These are phyloP conservation scores for Schizonepeta tenuifolia DNA, from an alignment of 257 asterid genomes.

Conservation along the genomic window DNA sequence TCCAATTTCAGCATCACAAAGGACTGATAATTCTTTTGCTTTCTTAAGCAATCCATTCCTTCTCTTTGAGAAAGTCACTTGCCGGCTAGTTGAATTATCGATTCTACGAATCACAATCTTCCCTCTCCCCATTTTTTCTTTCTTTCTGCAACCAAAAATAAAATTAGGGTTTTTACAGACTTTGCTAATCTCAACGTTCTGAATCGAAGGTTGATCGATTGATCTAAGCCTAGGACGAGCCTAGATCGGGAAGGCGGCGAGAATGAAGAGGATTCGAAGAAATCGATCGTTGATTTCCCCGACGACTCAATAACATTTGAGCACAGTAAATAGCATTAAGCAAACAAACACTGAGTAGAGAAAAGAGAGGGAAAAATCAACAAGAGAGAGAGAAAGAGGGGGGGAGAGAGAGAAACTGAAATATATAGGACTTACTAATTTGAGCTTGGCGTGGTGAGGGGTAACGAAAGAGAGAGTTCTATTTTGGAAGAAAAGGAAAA, in stretches of 20 bases:
- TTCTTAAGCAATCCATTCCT: constrained; percentile 57
- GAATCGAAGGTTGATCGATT: neutral
- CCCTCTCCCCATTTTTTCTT: constrained; percentile 52
- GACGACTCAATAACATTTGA: constrained; percentile 16
- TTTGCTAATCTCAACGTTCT: neutral
- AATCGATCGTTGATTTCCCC: constrained; percentile 5
- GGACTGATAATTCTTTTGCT: constrained; percentile 53
- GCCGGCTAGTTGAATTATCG: constrained; percentile 55
- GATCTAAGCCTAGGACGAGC: neutral
- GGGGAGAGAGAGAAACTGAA: neutral
- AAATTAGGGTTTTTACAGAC: constrained; percentile 22
- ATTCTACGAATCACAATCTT: constrained; percentile 55
- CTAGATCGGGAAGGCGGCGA: neutral
- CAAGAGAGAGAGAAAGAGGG: neutral
- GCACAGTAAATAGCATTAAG: neutral
- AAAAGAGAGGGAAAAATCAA: neutral
- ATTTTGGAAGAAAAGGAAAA: constrained; percentile 23
- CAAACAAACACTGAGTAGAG: neutral
- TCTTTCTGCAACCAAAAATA: neutral
- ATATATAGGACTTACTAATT: constrained; percentile 45
- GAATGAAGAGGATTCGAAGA: neutral
- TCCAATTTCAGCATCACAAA: constrained; percentile 63
- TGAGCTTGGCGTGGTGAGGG: constrained; percentile 39
- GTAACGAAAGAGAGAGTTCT: constrained; percentile 31
- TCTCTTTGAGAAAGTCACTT: constrained; percentile 57